Percentiles rank a stretch among this genome's conserved stretches.
These are phyloP conservation scores for Cercophora newfieldiana DNA, from an alignment of 495 filamentous ascomycete genomes.

Conservation along the genomic window DNA sequence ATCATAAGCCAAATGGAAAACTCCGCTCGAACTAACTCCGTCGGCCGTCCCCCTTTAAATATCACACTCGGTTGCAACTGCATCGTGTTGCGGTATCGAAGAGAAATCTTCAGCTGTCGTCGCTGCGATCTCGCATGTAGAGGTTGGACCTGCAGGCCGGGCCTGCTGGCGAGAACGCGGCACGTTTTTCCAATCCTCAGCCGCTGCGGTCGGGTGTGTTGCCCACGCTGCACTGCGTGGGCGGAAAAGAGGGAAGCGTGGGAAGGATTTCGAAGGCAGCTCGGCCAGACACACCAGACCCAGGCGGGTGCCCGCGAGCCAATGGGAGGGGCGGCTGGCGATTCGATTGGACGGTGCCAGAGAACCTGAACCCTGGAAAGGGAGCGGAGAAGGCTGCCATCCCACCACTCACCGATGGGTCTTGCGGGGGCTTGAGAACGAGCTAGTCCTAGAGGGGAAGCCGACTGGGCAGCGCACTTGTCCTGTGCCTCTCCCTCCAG, in stretches of 20 bases:
- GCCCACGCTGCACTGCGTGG: not conserved
- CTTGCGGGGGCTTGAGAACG: slow-evolving; percentile 19
- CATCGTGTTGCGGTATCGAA: not conserved
- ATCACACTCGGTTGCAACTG: not conserved
- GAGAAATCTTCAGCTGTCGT: not conserved
- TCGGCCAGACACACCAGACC: not conserved
- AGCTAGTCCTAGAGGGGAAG: slow-evolving; percentile 27
- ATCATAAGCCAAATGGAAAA: too few species aligned
- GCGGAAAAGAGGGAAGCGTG: not conserved
- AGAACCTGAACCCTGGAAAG: slow-evolving; percentile 35
- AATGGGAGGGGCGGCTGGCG: slow-evolving; percentile 7
- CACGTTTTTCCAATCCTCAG: slow-evolving; percentile 1
- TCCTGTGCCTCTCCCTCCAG: slow-evolving; percentile 18
- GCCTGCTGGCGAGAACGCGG: not conserved
- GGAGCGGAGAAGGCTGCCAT: not conserved
- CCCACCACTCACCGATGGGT: slow-evolving; percentile 20
- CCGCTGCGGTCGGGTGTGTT: not conserved
- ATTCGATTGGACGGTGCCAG: slow-evolving; percentile 1
- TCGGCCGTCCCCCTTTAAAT: not conserved
- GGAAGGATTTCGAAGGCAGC: slow-evolving; percentile 7
- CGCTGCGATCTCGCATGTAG: slow-evolving; percentile 3
- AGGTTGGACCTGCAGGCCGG: slow-evolving; percentile 3
- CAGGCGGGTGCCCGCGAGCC: not conserved
- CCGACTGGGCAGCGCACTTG: slow-evolving; percentile 4
- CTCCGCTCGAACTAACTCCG: too few species aligned